Evolutionary conservation across 345 rosid genomes (phyloP).

Genomic region (Syzygium oleosum): DNA sequence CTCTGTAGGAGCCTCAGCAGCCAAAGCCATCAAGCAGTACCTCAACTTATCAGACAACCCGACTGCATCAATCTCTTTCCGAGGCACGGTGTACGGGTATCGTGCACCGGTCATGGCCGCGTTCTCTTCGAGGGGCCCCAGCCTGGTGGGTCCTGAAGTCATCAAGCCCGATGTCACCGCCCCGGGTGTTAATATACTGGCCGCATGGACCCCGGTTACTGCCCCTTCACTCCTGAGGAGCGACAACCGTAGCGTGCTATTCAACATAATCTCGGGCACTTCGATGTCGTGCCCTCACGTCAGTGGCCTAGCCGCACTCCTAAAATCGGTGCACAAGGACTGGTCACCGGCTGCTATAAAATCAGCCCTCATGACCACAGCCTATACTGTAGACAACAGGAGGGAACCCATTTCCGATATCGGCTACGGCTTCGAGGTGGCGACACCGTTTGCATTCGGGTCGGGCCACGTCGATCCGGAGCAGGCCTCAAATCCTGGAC

Average conservation of each 20-base stretch:
- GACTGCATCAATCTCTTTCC: conserved; percentile 46
- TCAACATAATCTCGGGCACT: conserved; percentile 74
- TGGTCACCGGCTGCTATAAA: conserved; percentile 90
- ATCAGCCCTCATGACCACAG: conserved; percentile 86
- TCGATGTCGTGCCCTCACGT: conserved; percentile 91
- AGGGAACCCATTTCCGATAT: conserved; percentile 19
- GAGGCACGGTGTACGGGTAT: conserved; percentile 42
- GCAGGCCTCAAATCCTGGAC: conserved; percentile 45
- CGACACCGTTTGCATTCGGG: conserved; percentile 38
- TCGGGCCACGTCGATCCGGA: conserved; percentile 57
- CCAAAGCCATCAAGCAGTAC: conserved; percentile 28
- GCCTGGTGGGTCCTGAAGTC: conserved; percentile 35
- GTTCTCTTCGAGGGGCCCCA: conserved; percentile 83
- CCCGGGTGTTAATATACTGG: conserved; percentile 72
- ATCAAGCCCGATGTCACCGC: conserved; percentile 80
- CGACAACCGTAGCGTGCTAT: conserved; percentile 50
- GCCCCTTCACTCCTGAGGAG: conserved; percentile 36
- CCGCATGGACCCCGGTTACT: conserved; percentile 58
- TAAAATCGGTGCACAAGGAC: conserved; percentile 49
- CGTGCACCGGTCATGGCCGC: conserved; percentile 64
- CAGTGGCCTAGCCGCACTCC: conserved; percentile 64
- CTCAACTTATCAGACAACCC: conserved; percentile 26
- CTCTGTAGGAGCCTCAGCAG: conserved; percentile 38
- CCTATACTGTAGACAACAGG: conserved; percentile 42
- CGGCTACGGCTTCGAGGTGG: conserved; percentile 4